Evolutionary conservation across 2,329 filamentous ascomycete species (phyloP), one percentile per base, ranked within the genome.

Genomic region (Phyllosticta capitalensis): DNA sequence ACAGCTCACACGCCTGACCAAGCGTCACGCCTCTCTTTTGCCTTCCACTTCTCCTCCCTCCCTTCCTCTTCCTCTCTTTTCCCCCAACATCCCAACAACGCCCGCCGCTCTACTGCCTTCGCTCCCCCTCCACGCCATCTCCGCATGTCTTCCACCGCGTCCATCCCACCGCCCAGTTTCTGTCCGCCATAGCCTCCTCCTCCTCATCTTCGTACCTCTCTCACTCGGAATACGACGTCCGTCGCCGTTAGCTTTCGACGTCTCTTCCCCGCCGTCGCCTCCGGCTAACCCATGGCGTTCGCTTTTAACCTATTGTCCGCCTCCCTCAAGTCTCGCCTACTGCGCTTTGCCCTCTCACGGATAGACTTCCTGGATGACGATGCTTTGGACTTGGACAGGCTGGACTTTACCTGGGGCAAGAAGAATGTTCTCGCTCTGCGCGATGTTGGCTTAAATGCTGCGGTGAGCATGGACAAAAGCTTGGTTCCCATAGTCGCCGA

Each of bases 291-390:
- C 72, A 91, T 92, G 88, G 84, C 86, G 58, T 73, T 72, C 64
- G 38, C 38, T 67, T 85, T 82, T 22, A 65, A 68, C 26, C 65
- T 89, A 71, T 82, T 94, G 68, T 86, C 90, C 64, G 89, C 84
- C 66, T 90, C 79, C 66, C 78, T 95, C 79, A 89, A 92, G 76
- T 95, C 94, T 81, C 86, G 88, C 72, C 81, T 97, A 67, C 82
- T 97, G 64, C 87, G 90, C 65, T 96, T 94, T 77, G 90, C 87
- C 55, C 79, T 99, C 50, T 87, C 88, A 22, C 85, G 87, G 61
- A 80, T 96, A 61, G 91, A 95, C 66, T 80, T 96, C 59, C 83
- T 99, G 61, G 94, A 97, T 68, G 88, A 90, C 60, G 88, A 95
- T 69, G 86, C 88, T 12, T 78, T 96, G 65, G 89, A 96, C 68